Conservation (phyloP, 768 basidiomycete genomes). For the Hemileccinum rubropunctum region DNA sequence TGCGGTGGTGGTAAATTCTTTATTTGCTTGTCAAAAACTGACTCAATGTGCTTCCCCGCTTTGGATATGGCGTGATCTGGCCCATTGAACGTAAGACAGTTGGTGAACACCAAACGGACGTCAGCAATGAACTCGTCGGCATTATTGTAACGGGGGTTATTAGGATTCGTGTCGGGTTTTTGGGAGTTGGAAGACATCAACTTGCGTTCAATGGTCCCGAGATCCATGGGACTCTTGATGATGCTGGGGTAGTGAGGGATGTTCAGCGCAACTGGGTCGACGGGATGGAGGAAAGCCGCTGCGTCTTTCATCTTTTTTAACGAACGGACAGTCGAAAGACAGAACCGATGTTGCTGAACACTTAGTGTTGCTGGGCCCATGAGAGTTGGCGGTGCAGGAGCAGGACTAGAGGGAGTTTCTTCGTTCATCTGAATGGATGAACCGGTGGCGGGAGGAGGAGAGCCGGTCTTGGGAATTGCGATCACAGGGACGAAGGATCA, state of each 20-base stretch:
- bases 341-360: slow-evolving; percentile 74
- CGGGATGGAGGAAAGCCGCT: slow-evolving; percentile 77
- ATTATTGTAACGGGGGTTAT: slow-evolving; percentile 72
- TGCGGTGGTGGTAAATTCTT: slow-evolving; percentile 76
- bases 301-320: slow-evolving; percentile 89
- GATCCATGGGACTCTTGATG: slow-evolving; percentile 92
- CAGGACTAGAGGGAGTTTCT: slow-evolving; percentile 17
- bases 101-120: slow-evolving; percentile 84
- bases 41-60: slow-evolving; percentile 83
- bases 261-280: slow-evolving; percentile 80
- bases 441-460: slow-evolving; percentile 65
- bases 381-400: slow-evolving; percentile 2
- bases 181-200: slow-evolving; percentile 72
- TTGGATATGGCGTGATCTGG: slow-evolving; percentile 74
- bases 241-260: slow-evolving; percentile 87
- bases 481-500: slow-evolving; percentile 38
- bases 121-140: slow-evolving; percentile 84
- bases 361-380: slow-evolving; percentile 46
- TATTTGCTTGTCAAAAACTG: slow-evolving; percentile 83
- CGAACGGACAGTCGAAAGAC: slow-evolving; percentile 69
- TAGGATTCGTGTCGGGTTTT: slow-evolving; percentile 68
- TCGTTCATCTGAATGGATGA: slow-evolving; percentile 34
- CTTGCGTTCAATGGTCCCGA: slow-evolving; percentile 89
- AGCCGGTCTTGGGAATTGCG: slow-evolving; percentile 55
- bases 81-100: slow-evolving; percentile 91